Evolutionary conservation across 1,284 basidiomycete genomes (phyloP), one percentile per base, ranked within the genome.

Genomic region (Rhodotorula sp.): DNA sequence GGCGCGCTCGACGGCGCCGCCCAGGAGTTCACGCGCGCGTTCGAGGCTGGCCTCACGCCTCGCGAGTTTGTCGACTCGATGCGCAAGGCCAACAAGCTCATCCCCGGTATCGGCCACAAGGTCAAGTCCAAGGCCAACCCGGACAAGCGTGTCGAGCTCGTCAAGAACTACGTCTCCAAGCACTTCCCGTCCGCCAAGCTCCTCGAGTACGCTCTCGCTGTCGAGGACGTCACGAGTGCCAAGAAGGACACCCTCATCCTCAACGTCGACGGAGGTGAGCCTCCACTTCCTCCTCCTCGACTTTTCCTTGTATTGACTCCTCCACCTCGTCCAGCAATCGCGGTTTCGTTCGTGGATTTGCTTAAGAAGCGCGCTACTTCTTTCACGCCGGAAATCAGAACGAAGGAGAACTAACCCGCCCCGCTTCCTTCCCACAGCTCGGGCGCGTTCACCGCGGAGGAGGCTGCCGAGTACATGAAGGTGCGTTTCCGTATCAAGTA

Each of bases 1-100:
- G 95, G 95, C 84, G 95, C 95, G n/a, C 88, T 99, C 74, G 95
- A 98, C 80, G 94, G 96, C 83, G 95, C 95, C 70, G 95, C 95
- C 47, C 80, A 87, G 72, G 96, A 97, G 89, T 98, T 99, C 87
- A 92, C 92, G 28, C 85, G 87, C 71, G 95, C 94, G 64, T 87
- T 89, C 66, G 91, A 94, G 80, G 89, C 89, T 47, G 95, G 94
- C 67, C 85, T 94, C 78, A 96, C 93, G 16, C 94, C 95, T 31
- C 88, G 95, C 79, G 95, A 99, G 83, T 98, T 98, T 78, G 95
- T 99, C 77, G 95, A 99, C 84, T 87, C 89, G 78, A 92, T 92
- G 82, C 87, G 95, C 80, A 94, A 94, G 84, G 88, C 87, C 57
- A 98, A 98, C 87, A 94, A 94, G 83, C 89, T 99, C 76, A 94